Conservation (phyloP, 768 basidiomycete genomes). For the Hypholoma sublateritium region DNA sequence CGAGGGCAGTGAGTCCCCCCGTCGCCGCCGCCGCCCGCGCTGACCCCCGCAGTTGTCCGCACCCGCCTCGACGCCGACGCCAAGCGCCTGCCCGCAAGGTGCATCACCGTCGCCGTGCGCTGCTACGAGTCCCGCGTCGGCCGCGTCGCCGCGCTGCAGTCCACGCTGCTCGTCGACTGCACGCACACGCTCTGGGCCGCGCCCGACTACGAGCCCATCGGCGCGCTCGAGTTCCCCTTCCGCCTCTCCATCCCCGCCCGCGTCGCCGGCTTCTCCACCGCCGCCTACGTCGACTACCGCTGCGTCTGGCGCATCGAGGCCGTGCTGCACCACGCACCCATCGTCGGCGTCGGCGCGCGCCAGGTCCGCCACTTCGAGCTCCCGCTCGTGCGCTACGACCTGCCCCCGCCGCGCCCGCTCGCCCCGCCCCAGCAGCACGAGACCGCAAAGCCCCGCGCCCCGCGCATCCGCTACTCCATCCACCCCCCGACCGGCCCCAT, state of each 20-base stretch:
- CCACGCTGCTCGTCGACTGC: slow-evolving; percentile 70
- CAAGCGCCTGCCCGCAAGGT: slow-evolving; percentile 64
- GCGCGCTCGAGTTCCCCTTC: slow-evolving; percentile 69
- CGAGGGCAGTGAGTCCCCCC: slow-evolving; percentile 60
- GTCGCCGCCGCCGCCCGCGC: slow-evolving; percentile 10
- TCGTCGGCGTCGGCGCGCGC: slow-evolving; percentile 65
- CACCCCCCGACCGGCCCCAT: slow-evolving; percentile 56
- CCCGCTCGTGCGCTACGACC: slow-evolving; percentile 68
- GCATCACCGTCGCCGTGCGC: slow-evolving; percentile 71
- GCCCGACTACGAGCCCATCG: slow-evolving; percentile 60
- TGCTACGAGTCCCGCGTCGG: slow-evolving; percentile 80
- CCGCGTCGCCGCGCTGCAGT: slow-evolving; percentile 53
- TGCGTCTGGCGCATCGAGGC: slow-evolving; percentile 86
- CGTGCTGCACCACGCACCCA: slow-evolving; percentile 67
- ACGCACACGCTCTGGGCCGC: slow-evolving; percentile 64
- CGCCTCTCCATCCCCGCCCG: slow-evolving; percentile 65
- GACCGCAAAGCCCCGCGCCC: slow-evolving; percentile 56
- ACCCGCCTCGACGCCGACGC: slow-evolving; percentile 71
- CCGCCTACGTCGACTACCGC: slow-evolving; percentile 74
- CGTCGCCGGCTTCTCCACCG: slow-evolving; percentile 65
- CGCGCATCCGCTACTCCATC: slow-evolving; percentile 59
- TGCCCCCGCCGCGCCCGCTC: slow-evolving; percentile 42
- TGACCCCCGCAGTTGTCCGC: slow-evolving; percentile 52
- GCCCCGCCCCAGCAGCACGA: slow-evolving; percentile 36
- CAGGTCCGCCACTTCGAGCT: slow-evolving; percentile 73